phyloP scores from a whole-genome alignment of 345 rosid genomes.

The Hevea brasiliensis region DNA sequence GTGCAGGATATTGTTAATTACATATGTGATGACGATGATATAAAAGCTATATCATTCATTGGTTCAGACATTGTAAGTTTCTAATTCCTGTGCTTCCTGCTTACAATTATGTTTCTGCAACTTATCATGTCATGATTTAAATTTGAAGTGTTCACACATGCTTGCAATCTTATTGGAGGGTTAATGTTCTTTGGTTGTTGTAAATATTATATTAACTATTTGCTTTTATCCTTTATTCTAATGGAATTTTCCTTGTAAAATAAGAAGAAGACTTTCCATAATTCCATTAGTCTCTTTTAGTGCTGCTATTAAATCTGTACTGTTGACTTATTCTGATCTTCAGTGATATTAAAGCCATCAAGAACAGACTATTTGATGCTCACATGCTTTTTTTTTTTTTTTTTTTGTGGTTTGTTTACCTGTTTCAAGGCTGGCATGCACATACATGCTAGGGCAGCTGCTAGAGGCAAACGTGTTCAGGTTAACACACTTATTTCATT shows the following conservation, averaged over 20 bases:
- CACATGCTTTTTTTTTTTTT: background rate
- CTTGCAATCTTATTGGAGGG: background rate
- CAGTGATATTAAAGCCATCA: background rate
- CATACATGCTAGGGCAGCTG: constrained; percentile 42
- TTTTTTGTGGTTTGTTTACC: background rate
- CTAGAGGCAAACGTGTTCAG: constrained; percentile 41
- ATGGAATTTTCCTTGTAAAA: background rate
- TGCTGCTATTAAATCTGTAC: background rate
- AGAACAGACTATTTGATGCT: background rate
- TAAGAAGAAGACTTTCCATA: background rate
- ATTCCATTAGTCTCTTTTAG: background rate
- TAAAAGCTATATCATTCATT: constrained; percentile 43
- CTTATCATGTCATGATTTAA: background rate
- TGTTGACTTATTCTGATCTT: background rate
- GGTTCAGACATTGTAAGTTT: constrained; percentile 42
- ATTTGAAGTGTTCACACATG: background rate
- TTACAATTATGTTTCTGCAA: background rate
- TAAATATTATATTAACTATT: background rate
- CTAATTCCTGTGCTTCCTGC: background rate
- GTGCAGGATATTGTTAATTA: constrained; percentile 45
- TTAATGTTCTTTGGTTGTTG: background rate
- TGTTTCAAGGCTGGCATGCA: constrained; percentile 32
- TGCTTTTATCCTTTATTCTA: background rate
- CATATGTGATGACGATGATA: constrained; percentile 52
- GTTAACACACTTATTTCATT: constrained; percentile 15